Base-by-base conservation (phyloP, 768 basidiomycete species). In the Sporobolomyces phaffii region DNA sequence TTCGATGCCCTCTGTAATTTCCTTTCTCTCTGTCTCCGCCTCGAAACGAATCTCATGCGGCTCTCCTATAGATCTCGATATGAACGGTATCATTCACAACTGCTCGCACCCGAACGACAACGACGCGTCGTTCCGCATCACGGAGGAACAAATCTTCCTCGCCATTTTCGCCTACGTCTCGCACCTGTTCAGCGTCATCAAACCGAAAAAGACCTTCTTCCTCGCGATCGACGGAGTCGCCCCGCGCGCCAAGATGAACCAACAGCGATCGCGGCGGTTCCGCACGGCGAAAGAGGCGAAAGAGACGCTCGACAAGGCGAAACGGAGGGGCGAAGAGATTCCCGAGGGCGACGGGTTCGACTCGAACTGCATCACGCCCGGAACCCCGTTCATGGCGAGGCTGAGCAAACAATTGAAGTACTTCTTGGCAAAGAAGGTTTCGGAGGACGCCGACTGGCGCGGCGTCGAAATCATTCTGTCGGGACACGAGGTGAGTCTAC, bases 191-290 rank as follows among this genome's bases (percentile, higher is more conserved):
- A 84, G 87, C 34, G 97, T 93, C 80, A 97, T 99, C 69, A 97
- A 93, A 77, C 96, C 96, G 1, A 88, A 90, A 82, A 96, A 97
- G 76, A 81, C 96, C 17, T 97, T 98, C 78, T 98, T 96, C 79
- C 94, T 99, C 89, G 96, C 94, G 29, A 87, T 99, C 50, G 96
- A 98, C 77, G 94, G 94, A 52, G 93, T 97, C 18, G 94, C 94
- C 0, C 94, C 94, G 6, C 82, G 94, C 50, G 94, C 94, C 38
- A 98, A 99, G 83, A 96, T 97, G 94, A 99, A 99, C 77, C 94
- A 98, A 78, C 94, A 98, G 76, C 86, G 94, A 24, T 87, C 88
- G 76, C 82, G 94, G 43, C 85, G 93, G 50, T 99, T 98, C 81
- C 82, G 94, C 62, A 91, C 93, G 0, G 93, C 93, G 10, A 91